phyloP scores from a whole-genome alignment of 495 filamentous ascomycete genomes.

The Talaromyces nanjingensis region DNA sequence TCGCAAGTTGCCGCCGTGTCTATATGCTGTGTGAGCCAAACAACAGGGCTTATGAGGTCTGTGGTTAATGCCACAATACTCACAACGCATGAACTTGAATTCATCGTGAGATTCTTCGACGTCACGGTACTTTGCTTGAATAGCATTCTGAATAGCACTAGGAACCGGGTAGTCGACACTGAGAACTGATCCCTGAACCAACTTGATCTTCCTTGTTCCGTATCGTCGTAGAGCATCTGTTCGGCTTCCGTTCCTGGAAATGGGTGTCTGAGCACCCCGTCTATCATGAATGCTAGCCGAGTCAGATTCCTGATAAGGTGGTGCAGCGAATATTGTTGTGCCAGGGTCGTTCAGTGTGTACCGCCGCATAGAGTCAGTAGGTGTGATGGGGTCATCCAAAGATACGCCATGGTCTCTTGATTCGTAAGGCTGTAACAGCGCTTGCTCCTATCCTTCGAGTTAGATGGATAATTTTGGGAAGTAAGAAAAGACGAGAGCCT shows the following conservation, averaged over 20 bases:
- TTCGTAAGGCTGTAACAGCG: background rate
- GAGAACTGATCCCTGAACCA: constrained; percentile 89
- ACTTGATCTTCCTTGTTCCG: constrained; percentile 91
- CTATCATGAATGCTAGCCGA: background rate
- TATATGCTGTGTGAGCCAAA: constrained; percentile 15
- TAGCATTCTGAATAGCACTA: constrained; percentile 92
- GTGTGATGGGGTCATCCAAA: constrained; percentile 7
- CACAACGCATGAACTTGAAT: constrained; percentile 94
- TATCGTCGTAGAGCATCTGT: constrained; percentile 68
- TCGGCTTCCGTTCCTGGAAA: background rate
- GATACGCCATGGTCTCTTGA: background rate
- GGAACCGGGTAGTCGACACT: constrained; percentile 97
- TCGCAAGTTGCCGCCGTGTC: constrained; percentile 97
- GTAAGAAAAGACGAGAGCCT: too few relatives aligned
- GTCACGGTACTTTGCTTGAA: constrained; percentile 86
- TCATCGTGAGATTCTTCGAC: constrained; percentile 90
- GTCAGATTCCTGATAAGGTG: background rate
- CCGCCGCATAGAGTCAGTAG: constrained; percentile 28
- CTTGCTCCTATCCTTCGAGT: background rate
- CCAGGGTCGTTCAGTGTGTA: constrained; percentile 32
- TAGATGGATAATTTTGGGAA: background rate
- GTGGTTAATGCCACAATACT: constrained; percentile 12
- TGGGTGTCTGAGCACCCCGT: background rate
- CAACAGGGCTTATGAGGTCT: background rate
- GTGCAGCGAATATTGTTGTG: constrained; percentile 23